phyloP scores from a whole-genome alignment of 176 grass and related monocot species.

The Zizania latifolia region DNA sequence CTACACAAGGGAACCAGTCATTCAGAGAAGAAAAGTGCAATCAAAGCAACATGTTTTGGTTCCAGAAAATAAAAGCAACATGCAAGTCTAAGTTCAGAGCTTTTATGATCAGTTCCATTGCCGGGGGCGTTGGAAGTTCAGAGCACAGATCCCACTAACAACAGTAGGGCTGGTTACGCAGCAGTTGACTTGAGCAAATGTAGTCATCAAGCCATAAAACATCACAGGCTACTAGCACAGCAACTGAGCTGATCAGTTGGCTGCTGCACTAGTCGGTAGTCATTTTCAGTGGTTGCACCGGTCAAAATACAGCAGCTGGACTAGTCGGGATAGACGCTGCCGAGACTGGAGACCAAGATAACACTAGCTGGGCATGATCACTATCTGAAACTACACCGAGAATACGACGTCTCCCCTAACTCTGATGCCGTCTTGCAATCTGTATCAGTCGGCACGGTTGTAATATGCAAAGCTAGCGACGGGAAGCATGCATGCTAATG shows the following conservation, averaged over 20 bases:
- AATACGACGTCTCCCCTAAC: background rate
- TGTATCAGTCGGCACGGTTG: background rate
- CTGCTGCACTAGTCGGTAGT: background rate
- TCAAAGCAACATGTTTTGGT: background rate
- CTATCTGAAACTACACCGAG: background rate
- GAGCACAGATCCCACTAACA: background rate
- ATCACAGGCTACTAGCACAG: background rate
- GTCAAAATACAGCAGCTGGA: background rate
- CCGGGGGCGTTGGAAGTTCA: background rate
- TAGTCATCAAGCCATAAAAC: background rate
- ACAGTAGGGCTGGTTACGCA: background rate
- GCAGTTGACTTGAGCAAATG: background rate
- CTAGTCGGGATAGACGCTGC: background rate
- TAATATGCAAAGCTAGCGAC: background rate
- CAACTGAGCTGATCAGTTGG: background rate
- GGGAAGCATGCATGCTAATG: background rate
- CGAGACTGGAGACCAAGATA: background rate
- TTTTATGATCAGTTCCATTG: background rate
- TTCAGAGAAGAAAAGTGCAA: background rate
- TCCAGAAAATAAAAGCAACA: background rate
- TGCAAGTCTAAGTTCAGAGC: background rate
- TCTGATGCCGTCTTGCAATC: background rate
- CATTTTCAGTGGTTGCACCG: background rate
- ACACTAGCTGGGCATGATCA: background rate
- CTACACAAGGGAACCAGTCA: too few species aligned